A percentile compares a stretch with the other conserved stretches of the same genome.
These are phyloP conservation scores for Graphiopsis chlorocephala DNA, from an alignment of 2,329 filamentous ascomycete species.

Conservation along the genomic window DNA sequence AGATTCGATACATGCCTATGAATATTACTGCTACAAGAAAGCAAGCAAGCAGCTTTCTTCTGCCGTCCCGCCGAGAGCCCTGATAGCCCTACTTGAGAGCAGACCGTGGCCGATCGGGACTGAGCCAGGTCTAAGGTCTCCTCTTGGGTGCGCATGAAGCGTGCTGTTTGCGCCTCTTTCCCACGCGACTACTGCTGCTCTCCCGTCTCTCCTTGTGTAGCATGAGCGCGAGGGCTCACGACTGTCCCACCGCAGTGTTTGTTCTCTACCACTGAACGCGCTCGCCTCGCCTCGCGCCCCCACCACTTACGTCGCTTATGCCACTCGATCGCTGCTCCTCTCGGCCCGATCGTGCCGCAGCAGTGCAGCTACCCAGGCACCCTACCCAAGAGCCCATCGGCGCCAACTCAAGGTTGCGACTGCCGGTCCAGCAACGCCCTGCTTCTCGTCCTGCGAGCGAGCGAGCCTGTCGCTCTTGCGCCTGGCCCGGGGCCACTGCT, in stretches of 20 bases:
- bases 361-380: not conserved
- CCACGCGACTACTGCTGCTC: not conserved
- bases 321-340: not conserved
- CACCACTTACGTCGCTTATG: not conserved
- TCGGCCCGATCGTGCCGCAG: slow-evolving; percentile 1
- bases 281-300: not conserved
- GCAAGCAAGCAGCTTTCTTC: not conserved
- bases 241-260: not conserved
- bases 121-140: not conserved
- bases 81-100: not conserved
- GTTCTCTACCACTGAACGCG: not conserved
- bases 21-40: not conserved
- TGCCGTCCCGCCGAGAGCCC: not conserved
- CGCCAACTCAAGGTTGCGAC: not conserved
- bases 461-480: not conserved
- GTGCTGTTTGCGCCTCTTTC: not conserved
- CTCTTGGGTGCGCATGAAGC: not conserved
- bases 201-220: not conserved
- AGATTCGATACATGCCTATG: not conserved
- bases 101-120: not conserved
- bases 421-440: not conserved
- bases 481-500: not conserved
- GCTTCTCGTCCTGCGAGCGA: not conserved
- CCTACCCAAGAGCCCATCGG: not conserved
- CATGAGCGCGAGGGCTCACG: not conserved